These are phyloP conservation scores for Flaveria linearis DNA, from an alignment of 129 eudicot species.

Conservation along the genomic window DNA sequence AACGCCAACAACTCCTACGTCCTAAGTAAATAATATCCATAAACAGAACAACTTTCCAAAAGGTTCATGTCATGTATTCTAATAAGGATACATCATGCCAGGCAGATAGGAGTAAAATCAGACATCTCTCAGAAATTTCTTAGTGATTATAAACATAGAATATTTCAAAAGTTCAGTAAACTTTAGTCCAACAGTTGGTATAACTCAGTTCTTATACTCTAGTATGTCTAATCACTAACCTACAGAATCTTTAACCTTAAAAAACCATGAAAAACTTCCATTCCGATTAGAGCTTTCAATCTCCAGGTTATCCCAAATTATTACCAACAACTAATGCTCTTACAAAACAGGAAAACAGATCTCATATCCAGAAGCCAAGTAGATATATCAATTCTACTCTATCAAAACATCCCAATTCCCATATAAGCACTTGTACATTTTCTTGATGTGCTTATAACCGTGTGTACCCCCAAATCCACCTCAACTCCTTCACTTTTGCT, in stretches of 20 bases:
- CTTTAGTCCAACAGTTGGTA: not conserved
- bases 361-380: not conserved
- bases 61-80: not conserved
- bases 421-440: not conserved
- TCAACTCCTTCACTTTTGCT: not conserved
- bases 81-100: constrained; percentile 11
- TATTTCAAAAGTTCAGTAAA: too few relatives aligned
- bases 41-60: not conserved
- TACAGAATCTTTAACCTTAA: not conserved
- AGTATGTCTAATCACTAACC: not conserved
- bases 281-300: not conserved
- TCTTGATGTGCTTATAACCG: not conserved
- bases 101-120: constrained; percentile 8
- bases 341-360: not conserved
- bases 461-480: not conserved
- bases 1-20: too few relatives aligned
- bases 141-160: too few relatives aligned
- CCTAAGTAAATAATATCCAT: not conserved
- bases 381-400: not conserved
- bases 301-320: not conserved
- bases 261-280: not conserved
- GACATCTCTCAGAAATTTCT: not conserved
- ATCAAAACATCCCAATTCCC: not conserved
- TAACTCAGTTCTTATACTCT: not conserved
- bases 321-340: not conserved